phyloP scores from a whole-genome alignment of 2,329 filamentous ascomycete species.

The Hysterium pulicare region DNA sequence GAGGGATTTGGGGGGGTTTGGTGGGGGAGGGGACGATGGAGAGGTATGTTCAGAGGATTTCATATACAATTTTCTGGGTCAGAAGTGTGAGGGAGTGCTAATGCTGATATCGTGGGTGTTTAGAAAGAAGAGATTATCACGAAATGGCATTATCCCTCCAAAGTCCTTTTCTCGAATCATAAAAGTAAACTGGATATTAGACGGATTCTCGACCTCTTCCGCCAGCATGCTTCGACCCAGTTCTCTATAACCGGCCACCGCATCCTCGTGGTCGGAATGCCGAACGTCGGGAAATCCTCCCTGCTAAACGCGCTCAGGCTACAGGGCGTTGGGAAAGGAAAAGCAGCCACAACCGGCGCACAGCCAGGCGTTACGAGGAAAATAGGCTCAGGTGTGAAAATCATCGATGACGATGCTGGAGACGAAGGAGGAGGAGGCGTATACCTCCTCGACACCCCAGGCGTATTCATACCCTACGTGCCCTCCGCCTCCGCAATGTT shows the following conservation, averaged over 20 bases:
- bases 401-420: conserved; percentile 56
- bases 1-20: conserved; percentile 53
- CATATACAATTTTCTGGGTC: not conserved
- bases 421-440: conserved; percentile 53
- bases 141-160: conserved; percentile 52
- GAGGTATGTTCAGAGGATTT: not conserved
- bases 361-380: conserved; percentile 89
- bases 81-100: not conserved
- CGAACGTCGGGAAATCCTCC: conserved; percentile 93
- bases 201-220: conserved; percentile 50
- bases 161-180: conserved; percentile 52
- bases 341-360: conserved; percentile 77
- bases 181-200: conserved; percentile 44
- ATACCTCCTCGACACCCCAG: conserved; percentile 87
- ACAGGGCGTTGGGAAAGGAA: conserved; percentile 62
- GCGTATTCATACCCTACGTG: conserved; percentile 92
- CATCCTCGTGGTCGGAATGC: conserved; percentile 91
- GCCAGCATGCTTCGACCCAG: conserved; percentile 46
- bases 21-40: too few species aligned
- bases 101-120: conserved; percentile 8
- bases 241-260: conserved; percentile 75
- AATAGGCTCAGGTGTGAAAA: conserved; percentile 77
- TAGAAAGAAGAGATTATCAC: conserved; percentile 51
- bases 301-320: conserved; percentile 83
- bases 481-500: conserved; percentile 83